These are phyloP conservation scores for Chamaecyparis obtusa DNA, from an alignment of 75 land plant genomes.

Conservation along the genomic window DNA sequence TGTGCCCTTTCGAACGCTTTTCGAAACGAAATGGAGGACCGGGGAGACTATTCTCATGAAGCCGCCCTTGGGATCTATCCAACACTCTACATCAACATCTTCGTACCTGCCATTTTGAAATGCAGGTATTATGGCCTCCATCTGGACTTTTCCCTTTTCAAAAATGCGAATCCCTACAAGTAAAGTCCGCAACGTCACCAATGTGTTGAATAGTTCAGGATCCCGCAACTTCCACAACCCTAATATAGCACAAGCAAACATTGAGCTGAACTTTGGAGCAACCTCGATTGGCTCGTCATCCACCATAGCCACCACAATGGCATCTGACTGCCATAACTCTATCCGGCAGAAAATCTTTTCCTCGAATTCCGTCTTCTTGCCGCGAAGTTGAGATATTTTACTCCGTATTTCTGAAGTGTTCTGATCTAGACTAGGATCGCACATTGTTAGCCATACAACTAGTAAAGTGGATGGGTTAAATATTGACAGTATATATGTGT, in stretches of 20 bases:
- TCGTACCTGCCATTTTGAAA: too few species aligned
- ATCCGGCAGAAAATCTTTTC: too few species aligned
- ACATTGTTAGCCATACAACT: too few species aligned
- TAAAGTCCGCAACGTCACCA: background rate
- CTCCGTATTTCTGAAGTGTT: too few species aligned
- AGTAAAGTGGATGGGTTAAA: too few species aligned
- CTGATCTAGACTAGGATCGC: too few species aligned
- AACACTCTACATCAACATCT: background rate
- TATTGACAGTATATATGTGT: too few species aligned
- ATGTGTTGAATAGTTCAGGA: background rate
- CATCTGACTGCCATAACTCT: too few species aligned
- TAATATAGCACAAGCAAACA: background rate
- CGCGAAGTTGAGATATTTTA: too few species aligned
- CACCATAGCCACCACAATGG: too few species aligned
- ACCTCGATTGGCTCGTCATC: too few species aligned
- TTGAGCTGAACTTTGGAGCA: background rate
- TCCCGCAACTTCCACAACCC: background rate
- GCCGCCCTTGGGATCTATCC: background rate
- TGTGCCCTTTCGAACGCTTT: too few species aligned
- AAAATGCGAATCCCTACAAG: background rate
- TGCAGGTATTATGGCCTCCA: background rate
- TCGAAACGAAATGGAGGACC: background rate
- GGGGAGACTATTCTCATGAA: background rate
- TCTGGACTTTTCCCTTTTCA: background rate
- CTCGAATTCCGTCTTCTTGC: accelerated